Evolutionary conservation across 768 basidiomycete species (phyloP).

Genomic region (Phlebiopsis flavidoalba): DNA sequence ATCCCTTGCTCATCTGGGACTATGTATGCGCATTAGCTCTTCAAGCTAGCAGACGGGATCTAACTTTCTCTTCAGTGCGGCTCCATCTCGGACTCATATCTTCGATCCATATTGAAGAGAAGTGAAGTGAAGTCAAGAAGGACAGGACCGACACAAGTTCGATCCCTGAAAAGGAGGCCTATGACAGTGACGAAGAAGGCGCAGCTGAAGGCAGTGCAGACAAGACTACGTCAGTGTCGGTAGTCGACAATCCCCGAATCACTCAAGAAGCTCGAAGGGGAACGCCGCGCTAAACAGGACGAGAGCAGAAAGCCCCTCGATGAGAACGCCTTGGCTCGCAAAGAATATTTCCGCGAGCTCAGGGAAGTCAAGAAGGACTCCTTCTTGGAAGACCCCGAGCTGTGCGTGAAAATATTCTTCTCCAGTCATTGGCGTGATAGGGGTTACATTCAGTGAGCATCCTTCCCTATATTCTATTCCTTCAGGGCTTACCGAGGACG

Average conservation of each 20-base stretch:
- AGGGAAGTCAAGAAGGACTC: constrained; percentile 19
- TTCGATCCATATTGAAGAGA: too few relatives aligned
- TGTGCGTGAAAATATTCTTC: constrained; percentile 55
- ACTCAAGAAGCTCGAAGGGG: background rate
- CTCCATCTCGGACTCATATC: constrained; percentile 50
- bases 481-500: background rate
- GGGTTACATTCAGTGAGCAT: constrained; percentile 65
- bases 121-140: constrained; percentile 8
- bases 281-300: background rate
- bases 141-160: constrained; percentile 11
- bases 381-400: constrained; percentile 63
- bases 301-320: background rate
- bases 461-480: constrained; percentile 1
- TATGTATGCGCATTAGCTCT: constrained; percentile 37
- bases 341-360: constrained; percentile 13
- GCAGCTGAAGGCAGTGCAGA: constrained; percentile 22
- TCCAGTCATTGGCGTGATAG: constrained; percentile 64
- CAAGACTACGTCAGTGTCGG: constrained; percentile 3
- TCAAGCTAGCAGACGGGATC: background rate
- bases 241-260: constrained; percentile 5
- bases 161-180: constrained; percentile 17
- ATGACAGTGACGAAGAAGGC: constrained; percentile 32
- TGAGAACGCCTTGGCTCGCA: constrained; percentile 13
- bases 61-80: constrained; percentile 42
- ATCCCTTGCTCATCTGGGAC: constrained; percentile 51